Evolutionary conservation across 2,329 filamentous ascomycete genomes (phyloP), one percentile per base, ranked within the genome.

Genomic region (Xylaria sp.): DNA sequence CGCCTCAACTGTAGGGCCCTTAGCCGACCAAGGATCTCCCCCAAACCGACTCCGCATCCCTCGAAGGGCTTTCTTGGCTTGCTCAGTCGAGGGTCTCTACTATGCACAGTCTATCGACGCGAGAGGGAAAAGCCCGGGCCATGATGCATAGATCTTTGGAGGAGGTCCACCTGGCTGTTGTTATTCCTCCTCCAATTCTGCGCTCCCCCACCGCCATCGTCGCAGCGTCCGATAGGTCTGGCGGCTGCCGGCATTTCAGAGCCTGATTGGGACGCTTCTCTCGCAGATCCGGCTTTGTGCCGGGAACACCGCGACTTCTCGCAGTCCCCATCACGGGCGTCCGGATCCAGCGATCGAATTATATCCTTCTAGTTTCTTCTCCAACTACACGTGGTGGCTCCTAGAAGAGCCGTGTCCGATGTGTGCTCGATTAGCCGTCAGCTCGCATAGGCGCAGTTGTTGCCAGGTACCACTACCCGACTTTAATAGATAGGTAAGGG

Each of bases 1-100:
- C 13, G 40, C 43, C 47, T 35, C 46, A 11, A 40, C 40, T 31
- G 29, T 15, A 46, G 29, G 52, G 31, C 5, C 11, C 35, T 37
- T 9, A 35, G 19, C 27, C 40, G 23, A 35, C 29, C 21, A 40
- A 56, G 46, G 52, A 56, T 17, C n/a, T 51, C 44, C 53, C 51
- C 58, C 54, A n/a, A 60, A 60, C 31, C 29, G 25, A 25, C 52
- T 56, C 58, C 58, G 53, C 53, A 48, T 46, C 17, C 6, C 2
- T 38, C 17, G 15, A 3, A 10, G n/a, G n/a, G 21, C 25, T 25
- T 37, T 15, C 33, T 35, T 48, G 27, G 46, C 19, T 48, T 48
- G 11, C 46, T 23, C 15, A 11, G 29, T n/a, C n/a, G 10, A 2
- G 11, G 7, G 19, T 48, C 17, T 33, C n/a, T n/a, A n/a, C n/a